Evolutionary conservation across 208 protist species (phyloP).

Genomic region (Crithidia sp.): DNA sequence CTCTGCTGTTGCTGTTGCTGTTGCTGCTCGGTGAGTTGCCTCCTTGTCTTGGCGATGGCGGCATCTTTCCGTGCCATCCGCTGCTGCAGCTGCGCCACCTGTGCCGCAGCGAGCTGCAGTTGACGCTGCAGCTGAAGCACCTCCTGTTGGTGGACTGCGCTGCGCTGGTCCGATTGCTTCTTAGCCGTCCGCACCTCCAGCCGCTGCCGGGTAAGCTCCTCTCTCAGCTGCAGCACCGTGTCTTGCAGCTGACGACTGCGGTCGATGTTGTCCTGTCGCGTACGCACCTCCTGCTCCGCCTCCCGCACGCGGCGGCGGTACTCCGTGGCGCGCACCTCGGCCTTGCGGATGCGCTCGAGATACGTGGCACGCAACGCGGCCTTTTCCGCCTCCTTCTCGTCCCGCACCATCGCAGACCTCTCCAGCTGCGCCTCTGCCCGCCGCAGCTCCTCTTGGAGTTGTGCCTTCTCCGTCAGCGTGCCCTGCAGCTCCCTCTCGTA

Average conservation of each 20-base stretch:
- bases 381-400: conserved; percentile 49
- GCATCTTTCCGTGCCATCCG: conserved; percentile 21
- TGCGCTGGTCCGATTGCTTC: conserved; percentile 36
- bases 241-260: conserved; percentile 47
- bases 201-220: conserved; percentile 56
- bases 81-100: conserved; percentile 30
- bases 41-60: conserved; percentile 24
- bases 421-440: conserved; percentile 47
- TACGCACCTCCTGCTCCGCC: conserved; percentile 37
- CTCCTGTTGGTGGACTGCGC: conserved; percentile 52
- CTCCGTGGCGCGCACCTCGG: conserved; percentile 45
- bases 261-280: conserved; percentile 29
- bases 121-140: conserved; percentile 53
- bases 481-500: conserved; percentile 37
- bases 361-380: conserved; percentile 38
- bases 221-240: conserved; percentile 44
- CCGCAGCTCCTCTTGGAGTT: conserved; percentile 52
- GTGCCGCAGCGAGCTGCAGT: conserved; percentile 40
- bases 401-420: conserved; percentile 45
- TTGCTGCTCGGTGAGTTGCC: conserved; percentile 40
- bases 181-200: conserved; percentile 38
- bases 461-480: conserved; percentile 31
- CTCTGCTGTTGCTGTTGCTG: conserved; percentile 11
- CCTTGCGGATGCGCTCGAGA: conserved; percentile 45
- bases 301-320: conserved; percentile 49